These are phyloP conservation scores for Tolypocladium album DNA, from an alignment of 2,329 filamentous ascomycete species.

Conservation along the genomic window DNA sequence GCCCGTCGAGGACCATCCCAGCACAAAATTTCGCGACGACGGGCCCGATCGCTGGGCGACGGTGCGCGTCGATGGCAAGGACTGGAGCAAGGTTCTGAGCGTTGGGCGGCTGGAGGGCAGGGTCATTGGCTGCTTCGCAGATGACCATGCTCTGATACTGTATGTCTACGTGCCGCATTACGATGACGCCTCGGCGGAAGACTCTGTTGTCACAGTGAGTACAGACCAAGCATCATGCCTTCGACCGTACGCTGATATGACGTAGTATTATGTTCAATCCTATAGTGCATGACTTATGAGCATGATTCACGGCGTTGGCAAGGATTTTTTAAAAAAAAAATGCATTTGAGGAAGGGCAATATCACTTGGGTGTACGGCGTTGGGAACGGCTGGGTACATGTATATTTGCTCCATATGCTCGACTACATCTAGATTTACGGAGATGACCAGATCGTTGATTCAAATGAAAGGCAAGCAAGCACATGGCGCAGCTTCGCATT, in stretches of 20 bases:
- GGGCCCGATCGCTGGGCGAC: slow-evolving; percentile 80
- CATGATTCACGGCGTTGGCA: neutral
- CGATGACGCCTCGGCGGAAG: slow-evolving; percentile 53
- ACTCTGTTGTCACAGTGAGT: slow-evolving; percentile 66
- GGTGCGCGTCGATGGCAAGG: slow-evolving; percentile 82
- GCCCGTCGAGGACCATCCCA: slow-evolving; percentile 69
- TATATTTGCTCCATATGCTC: neutral
- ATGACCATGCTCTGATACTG: slow-evolving; percentile 70
- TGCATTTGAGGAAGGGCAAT: neutral
- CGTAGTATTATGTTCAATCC: slow-evolving; percentile 32
- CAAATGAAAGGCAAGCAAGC: neutral
- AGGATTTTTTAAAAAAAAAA: neutral
- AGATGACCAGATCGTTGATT: neutral
- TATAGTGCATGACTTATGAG: slow-evolving; percentile 19
- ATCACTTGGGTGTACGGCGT: neutral
- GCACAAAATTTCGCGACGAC: slow-evolving; percentile 63
- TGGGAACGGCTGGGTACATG: neutral
- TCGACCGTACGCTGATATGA: slow-evolving; percentile 10
- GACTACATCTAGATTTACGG: neutral
- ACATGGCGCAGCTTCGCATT: neutral
- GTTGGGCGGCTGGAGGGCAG: slow-evolving; percentile 81
- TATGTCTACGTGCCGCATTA: slow-evolving; percentile 72
- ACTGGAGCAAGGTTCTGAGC: slow-evolving; percentile 91
- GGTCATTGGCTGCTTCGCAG: slow-evolving; percentile 83
- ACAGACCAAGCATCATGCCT: neutral